Conservation (phyloP, 768 basidiomycete genomes). For the Neoboletus brunneissimus region DNA sequence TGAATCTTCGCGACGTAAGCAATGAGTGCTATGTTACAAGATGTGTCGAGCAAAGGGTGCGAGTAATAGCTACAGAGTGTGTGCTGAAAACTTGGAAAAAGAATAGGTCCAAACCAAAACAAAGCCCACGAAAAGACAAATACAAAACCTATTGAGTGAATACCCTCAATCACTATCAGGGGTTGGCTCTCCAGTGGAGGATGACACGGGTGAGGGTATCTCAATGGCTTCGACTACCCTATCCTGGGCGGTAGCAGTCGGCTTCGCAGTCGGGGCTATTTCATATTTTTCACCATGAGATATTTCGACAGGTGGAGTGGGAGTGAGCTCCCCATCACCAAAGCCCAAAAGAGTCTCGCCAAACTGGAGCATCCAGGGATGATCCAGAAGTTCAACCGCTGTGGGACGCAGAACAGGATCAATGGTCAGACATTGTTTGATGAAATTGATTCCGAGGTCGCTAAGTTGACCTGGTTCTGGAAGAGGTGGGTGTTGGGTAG, state of each 20-base stretch:
- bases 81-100: neutral
- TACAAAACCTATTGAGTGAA: neutral
- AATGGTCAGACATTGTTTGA: constrained; percentile 86
- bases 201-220: constrained; percentile 49
- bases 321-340: constrained; percentile 59
- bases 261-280: constrained; percentile 50
- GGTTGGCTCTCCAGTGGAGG: constrained; percentile 37
- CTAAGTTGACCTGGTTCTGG: constrained; percentile 90
- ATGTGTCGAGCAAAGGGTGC: neutral
- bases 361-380: constrained; percentile 88
- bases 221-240: constrained; percentile 58
- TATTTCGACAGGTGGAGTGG: constrained; percentile 45
- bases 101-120: constrained; percentile 1
- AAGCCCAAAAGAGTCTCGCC: constrained; percentile 67
- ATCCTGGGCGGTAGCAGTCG: constrained; percentile 55
- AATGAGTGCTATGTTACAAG: constrained; percentile 8
- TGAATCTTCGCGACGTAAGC: neutral
- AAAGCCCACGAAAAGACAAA: neutral
- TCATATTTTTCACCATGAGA: constrained; percentile 50
- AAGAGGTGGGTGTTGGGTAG: constrained; percentile 92
- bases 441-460: constrained; percentile 87
- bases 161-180: constrained; percentile 26
- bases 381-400: constrained; percentile 79
- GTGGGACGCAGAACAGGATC: constrained; percentile 82
- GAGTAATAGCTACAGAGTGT: constrained; percentile 19